Evolutionary conservation across 768 basidiomycete species (phyloP).

Genomic region (Trametes cubensis): DNA sequence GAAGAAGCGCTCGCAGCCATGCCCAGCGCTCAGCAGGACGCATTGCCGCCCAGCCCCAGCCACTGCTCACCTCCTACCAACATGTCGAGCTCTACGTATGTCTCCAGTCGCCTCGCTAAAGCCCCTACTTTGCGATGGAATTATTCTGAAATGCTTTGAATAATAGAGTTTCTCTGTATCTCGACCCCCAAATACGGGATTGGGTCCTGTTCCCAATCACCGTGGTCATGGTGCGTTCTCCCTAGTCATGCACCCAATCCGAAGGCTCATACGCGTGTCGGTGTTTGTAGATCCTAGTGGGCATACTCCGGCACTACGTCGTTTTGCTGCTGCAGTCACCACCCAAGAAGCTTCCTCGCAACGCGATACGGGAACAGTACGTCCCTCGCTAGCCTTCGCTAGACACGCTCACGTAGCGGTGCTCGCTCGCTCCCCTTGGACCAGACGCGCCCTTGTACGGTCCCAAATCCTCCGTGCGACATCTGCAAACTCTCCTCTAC

Average conservation of each 20-base stretch:
- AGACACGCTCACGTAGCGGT: constrained; percentile 10
- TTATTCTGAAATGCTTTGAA: not conserved
- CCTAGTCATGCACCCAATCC: not conserved
- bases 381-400: constrained; percentile 35
- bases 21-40: not conserved
- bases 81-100: constrained; percentile 37
- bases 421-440: not conserved
- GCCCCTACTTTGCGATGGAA: not conserved
- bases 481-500: constrained; percentile 79
- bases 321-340: constrained; percentile 80
- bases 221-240: constrained; percentile 83
- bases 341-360: constrained; percentile 78
- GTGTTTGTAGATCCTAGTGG: constrained; percentile 77
- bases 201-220: constrained; percentile 97
- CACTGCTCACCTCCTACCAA: constrained; percentile 14
- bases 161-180: constrained; percentile 59
- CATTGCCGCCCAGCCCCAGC: not conserved
- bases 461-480: constrained; percentile 85
- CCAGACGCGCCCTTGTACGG: constrained; percentile 75
- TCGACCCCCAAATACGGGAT: constrained; percentile 95
- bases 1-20: constrained; percentile 1
- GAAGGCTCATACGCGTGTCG: not conserved
- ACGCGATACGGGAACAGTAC: constrained; percentile 91
- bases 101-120: not conserved
- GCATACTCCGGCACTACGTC: constrained; percentile 91